Percentiles rank a stretch among this genome's conserved stretches.
Conservation (phyloP, 2,329 filamentous ascomycete species). For the Hypoxylon sp. region DNA sequence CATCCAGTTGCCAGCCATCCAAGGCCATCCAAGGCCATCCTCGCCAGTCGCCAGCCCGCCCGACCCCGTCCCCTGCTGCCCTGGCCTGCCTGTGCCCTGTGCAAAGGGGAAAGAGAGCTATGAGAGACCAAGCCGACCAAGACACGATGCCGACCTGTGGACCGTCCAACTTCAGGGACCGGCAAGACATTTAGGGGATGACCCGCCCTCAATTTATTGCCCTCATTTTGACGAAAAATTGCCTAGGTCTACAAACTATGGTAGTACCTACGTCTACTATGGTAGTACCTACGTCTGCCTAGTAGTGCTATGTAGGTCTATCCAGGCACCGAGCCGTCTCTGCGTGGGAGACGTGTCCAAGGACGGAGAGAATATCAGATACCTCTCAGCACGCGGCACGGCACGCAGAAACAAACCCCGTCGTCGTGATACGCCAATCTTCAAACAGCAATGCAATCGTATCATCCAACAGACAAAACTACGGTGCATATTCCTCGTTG, state of each 20-base stretch:
- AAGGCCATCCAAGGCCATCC: not conserved
- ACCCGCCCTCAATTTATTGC: constrained; percentile 2
- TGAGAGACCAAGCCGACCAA: not conserved
- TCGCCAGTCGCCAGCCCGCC: no score
- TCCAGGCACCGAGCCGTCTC: no score
- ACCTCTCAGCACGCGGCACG: no score
- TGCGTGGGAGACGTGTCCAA: no score
- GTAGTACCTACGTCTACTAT: no score
- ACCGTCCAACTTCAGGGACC: constrained; percentile 11
- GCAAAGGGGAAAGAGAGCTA: constrained; percentile 12
- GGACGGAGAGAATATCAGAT: no score
- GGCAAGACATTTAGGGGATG: not conserved
- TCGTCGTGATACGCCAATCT: not conserved
- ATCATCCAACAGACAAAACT: constrained; percentile 17
- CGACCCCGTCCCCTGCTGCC: not conserved
- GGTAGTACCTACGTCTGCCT: no score
- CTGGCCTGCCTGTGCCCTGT: constrained; percentile 23
- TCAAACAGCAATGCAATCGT: constrained; percentile 12
- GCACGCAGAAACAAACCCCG: no score
- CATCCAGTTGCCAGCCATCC: not conserved
- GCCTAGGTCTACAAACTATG: no score
- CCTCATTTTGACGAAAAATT: not conserved
- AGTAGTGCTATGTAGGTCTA: not conserved
- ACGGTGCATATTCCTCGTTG: constrained; percentile 15
- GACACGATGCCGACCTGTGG: constrained; percentile 9